These are phyloP conservation scores for Coniochaeta prunicola DNA, from an alignment of 2,329 filamentous ascomycete species.

Conservation along the genomic window DNA sequence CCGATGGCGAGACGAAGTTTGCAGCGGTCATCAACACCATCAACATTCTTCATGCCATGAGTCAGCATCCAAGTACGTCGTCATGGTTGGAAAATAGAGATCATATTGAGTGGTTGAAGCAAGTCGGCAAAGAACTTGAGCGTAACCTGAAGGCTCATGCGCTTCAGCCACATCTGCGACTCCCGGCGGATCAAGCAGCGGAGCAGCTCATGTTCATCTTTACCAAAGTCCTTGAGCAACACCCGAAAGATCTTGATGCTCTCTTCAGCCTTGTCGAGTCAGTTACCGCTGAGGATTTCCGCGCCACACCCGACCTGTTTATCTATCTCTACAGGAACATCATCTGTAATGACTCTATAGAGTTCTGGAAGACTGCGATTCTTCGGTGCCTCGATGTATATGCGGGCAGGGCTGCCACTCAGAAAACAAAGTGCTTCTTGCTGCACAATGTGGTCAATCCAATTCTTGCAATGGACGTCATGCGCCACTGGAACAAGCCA, in stretches of 20 bases:
- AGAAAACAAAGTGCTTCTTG: constrained; percentile 88
- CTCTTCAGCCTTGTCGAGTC: constrained; percentile 80
- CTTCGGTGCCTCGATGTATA: constrained; percentile 85
- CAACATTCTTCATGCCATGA: constrained; percentile 75
- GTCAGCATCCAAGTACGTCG: constrained; percentile 54
- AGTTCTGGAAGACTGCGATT: constrained; percentile 77
- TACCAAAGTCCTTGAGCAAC: constrained; percentile 68
- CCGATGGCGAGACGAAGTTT: constrained; percentile 62
- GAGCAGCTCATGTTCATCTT: constrained; percentile 84
- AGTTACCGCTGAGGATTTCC: constrained; percentile 76
- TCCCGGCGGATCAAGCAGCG: constrained; percentile 81
- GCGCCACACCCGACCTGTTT: constrained; percentile 66
- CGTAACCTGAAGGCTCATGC: constrained; percentile 62
- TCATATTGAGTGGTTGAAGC: constrained; percentile 51
- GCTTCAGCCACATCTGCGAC: constrained; percentile 63
- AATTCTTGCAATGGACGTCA: constrained; percentile 92
- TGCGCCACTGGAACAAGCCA: constrained; percentile 65
- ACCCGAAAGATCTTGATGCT: constrained; percentile 70
- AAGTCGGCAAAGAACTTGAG: constrained; percentile 72
- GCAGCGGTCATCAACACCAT: constrained; percentile 78
- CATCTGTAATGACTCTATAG: constrained; percentile 75
- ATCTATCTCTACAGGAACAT: constrained; percentile 80
- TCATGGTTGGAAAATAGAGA: constrained; percentile 67
- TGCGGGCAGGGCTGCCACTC: constrained; percentile 66
- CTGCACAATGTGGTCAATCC: constrained; percentile 92